These are phyloP conservation scores for Fraxinus nigra DNA, from an alignment of 305 asterid genomes.

Conservation along the genomic window DNA sequence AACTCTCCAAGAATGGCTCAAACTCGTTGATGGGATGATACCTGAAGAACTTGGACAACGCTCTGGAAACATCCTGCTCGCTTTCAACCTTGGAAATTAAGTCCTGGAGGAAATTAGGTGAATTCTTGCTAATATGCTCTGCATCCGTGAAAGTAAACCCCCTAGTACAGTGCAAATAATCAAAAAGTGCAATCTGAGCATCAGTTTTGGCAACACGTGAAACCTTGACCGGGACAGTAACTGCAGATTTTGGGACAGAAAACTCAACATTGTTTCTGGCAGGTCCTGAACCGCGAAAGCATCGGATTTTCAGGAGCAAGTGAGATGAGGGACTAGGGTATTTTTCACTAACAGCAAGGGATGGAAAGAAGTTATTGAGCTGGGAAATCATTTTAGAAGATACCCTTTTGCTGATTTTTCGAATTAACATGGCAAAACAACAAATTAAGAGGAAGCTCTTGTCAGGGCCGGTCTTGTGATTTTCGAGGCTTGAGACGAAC, in stretches of 20 bases:
- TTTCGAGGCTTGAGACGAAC: too few species aligned
- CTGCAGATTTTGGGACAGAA: slow-evolving; percentile 30
- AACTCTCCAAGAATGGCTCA: slow-evolving; percentile 86
- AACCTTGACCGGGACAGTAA: slow-evolving; percentile 28
- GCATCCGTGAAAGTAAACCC: slow-evolving; percentile 73
- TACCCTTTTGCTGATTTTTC: slow-evolving; percentile 30
- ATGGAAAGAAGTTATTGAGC: slow-evolving; percentile 27
- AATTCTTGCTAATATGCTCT: slow-evolving; percentile 82
- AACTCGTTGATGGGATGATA: slow-evolving; percentile 85
- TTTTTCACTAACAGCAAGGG: slow-evolving; percentile 24
- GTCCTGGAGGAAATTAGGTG: slow-evolving; percentile 57
- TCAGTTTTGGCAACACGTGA: slow-evolving; percentile 57
- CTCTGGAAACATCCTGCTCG: slow-evolving; percentile 56
- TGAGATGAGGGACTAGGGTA: slow-evolving; percentile 26
- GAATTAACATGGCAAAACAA: slow-evolving; percentile 43
- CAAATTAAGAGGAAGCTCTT: not conserved
- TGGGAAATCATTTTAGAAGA: slow-evolving; percentile 46
- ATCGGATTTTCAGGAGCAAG: slow-evolving; percentile 27
- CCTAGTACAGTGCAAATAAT: slow-evolving; percentile 77
- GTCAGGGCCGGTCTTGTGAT: too few species aligned
- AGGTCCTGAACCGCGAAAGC: slow-evolving; percentile 27
- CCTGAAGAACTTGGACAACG: slow-evolving; percentile 57
- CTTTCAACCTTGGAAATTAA: slow-evolving; percentile 45
- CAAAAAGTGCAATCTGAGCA: slow-evolving; percentile 75
- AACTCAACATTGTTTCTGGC: slow-evolving; percentile 20